phyloP scores from a whole-genome alignment of 805 yeast genomes.

The Scheffersomyces amazonensis region DNA sequence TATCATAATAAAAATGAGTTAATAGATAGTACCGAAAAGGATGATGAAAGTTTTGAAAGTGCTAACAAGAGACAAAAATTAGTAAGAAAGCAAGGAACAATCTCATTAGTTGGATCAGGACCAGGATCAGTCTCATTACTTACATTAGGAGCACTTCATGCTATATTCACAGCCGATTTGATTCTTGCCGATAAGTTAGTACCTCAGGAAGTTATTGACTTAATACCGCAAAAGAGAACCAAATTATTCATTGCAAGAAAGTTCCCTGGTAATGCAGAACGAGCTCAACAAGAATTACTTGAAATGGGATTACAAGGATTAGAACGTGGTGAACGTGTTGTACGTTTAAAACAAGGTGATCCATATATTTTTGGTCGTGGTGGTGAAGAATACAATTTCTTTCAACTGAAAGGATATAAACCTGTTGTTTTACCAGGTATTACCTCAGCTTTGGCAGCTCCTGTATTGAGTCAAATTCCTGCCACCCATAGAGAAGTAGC shows the following conservation, averaged over 20 bases:
- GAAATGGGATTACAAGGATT: slow-evolving; percentile 68
- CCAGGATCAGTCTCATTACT: slow-evolving; percentile 85
- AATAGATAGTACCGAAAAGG: too few species aligned
- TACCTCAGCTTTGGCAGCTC: slow-evolving; percentile 86
- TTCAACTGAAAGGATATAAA: slow-evolving; percentile 60
- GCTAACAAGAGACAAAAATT: slow-evolving; percentile 12
- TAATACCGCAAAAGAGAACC: slow-evolving; percentile 70
- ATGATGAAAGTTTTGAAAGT: background rate
- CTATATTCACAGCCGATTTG: slow-evolving; percentile 78
- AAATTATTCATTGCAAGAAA: slow-evolving; percentile 84
- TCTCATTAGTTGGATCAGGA: slow-evolving; percentile 90
- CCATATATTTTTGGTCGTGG: slow-evolving; percentile 97
- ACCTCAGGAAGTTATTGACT: slow-evolving; percentile 78
- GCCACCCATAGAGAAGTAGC: slow-evolving; percentile 91
- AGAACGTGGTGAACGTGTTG: slow-evolving; percentile 68
- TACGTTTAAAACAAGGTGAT: slow-evolving; percentile 92
- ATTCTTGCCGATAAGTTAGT: slow-evolving; percentile 89
- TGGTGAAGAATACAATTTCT: slow-evolving; percentile 82
- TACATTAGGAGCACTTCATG: slow-evolving; percentile 81
- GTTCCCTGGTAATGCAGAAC: slow-evolving; percentile 95
- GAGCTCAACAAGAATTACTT: slow-evolving; percentile 83
- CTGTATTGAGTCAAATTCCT: slow-evolving; percentile 77
- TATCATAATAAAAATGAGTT: slow-evolving; percentile 20
- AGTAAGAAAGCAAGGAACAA: slow-evolving; percentile 41
- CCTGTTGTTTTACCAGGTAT: slow-evolving; percentile 85